Evolutionary conservation across 2,329 filamentous ascomycete genomes (phyloP).

Genomic region (Tolypocladium nubicola): DNA sequence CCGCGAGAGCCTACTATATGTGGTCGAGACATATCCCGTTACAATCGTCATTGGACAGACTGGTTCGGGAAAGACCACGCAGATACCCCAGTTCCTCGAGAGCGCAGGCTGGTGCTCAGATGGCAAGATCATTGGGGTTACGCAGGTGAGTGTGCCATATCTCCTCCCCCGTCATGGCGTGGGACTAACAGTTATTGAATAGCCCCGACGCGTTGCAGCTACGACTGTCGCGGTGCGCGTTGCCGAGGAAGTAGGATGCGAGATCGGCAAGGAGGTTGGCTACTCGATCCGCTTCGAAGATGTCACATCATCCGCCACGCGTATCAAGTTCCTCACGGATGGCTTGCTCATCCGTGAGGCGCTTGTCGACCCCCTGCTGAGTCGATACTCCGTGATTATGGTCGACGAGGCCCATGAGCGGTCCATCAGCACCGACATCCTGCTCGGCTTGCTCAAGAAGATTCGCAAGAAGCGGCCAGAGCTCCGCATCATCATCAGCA

Average conservation of each 20-base stretch:
- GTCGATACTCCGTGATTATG: constrained; percentile 92
- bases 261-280: constrained; percentile 81
- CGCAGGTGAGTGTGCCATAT: constrained; percentile 55
- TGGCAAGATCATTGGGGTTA: constrained; percentile 76
- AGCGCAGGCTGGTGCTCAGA: constrained; percentile 80
- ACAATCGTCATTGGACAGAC: constrained; percentile 90
- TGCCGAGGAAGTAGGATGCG: constrained; percentile 78
- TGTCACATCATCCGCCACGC: constrained; percentile 72
- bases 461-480: constrained; percentile 72
- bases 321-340: constrained; percentile 93
- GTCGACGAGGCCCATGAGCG: constrained; percentile 95
- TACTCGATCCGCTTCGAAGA: constrained; percentile 93
- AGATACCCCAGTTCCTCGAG: constrained; percentile 85
- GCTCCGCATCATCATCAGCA: constrained; percentile 81
- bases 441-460: constrained; percentile 86
- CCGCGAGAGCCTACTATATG: constrained; percentile 68
- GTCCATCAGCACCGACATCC: constrained; percentile 82
- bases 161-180: not conserved
- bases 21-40: constrained; percentile 73
- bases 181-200: not conserved
- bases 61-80: constrained; percentile 90
- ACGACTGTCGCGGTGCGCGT: constrained; percentile 83
- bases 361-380: constrained; percentile 81
- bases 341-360: constrained; percentile 85
- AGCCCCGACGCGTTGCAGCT: constrained; percentile 84